Conservation (phyloP, 176 grass and related monocot genomes). For the Aegilops umbellulata region DNA sequence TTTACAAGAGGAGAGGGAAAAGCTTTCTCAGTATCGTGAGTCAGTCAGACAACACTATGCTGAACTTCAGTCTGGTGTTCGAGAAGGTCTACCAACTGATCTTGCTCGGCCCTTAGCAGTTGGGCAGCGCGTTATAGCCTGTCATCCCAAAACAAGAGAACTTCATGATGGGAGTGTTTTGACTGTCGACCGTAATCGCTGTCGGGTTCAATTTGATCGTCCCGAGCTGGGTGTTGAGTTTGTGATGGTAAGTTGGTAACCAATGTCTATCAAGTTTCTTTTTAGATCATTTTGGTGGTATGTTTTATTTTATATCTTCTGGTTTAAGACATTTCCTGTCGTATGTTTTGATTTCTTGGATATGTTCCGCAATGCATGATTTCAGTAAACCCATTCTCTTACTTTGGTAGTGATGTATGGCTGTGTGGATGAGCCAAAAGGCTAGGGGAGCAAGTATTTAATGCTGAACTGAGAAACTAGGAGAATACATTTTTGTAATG, state of each 20-base stretch:
- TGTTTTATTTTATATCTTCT: constrained; percentile 12
- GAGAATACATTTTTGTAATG: not conserved
- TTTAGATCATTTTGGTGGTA: constrained; percentile 1
- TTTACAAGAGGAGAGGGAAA: constrained; percentile 88
- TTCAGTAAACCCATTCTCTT: constrained; percentile 17
- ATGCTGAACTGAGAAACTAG: not conserved
- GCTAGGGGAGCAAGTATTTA: not conserved
- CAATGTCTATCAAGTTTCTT: constrained; percentile 11
- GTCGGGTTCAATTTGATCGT: constrained; percentile 88
- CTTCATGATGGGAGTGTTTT: constrained; percentile 91
- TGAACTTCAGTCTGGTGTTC: constrained; percentile 74
- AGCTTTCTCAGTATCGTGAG: constrained; percentile 79
- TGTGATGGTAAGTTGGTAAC: constrained; percentile 61
- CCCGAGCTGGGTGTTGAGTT: constrained; percentile 81
- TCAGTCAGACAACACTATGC: constrained; percentile 90
- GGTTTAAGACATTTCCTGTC: constrained; percentile 9
- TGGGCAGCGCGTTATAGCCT: constrained; percentile 82
- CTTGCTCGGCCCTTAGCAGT: constrained; percentile 85
- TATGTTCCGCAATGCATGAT: not conserved
- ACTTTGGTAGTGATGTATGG: not conserved
- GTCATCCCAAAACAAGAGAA: constrained; percentile 96
- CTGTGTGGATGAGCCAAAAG: not conserved
- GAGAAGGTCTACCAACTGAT: constrained; percentile 86
- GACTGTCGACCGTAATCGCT: constrained; percentile 61
- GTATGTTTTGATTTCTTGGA: constrained; percentile 18